Conservation (phyloP, 805 yeast species). For the Spencermartinsiella europaea region DNA sequence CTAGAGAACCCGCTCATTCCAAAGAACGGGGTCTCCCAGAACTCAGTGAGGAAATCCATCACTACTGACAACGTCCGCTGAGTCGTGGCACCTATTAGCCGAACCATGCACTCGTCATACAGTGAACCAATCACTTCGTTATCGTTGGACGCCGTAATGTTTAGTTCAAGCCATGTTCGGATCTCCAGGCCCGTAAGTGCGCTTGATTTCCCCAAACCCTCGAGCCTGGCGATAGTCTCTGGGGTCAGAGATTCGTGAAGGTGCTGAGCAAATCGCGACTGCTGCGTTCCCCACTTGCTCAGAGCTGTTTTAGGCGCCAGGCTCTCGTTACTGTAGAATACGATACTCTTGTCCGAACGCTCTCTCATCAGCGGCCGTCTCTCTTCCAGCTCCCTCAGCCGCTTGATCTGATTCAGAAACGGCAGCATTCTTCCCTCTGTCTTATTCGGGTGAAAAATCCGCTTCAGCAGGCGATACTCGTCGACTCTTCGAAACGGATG, state of each 20-base stretch:
- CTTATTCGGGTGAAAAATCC: neutral
- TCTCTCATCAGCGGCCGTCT: conserved; percentile 3
- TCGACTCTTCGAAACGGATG: conserved; percentile 4
- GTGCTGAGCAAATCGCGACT: conserved; percentile 9
- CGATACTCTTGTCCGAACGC: neutral
- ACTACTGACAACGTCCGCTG: conserved; percentile 22
- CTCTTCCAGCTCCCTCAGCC: conserved; percentile 16
- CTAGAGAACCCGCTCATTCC: conserved; percentile 23
- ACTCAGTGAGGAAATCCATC: conserved; percentile 23
- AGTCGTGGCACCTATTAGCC: conserved; percentile 20
- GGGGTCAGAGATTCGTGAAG: conserved; percentile 6
- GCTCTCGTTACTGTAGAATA: conserved; percentile 1
- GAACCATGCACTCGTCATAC: conserved; percentile 19
- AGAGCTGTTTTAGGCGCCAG: conserved; percentile 2
- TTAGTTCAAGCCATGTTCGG: conserved; percentile 19
- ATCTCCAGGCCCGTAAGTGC: conserved; percentile 21
- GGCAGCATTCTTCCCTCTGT: conserved; percentile 3
- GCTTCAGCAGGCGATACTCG: conserved; percentile 4
- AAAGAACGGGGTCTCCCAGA: conserved; percentile 20
- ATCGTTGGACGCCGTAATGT: conserved; percentile 14
- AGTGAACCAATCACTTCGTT: conserved; percentile 14
- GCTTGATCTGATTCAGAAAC: conserved; percentile 16
- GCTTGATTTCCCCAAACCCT: conserved; percentile 13
- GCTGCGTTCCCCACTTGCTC: conserved; percentile 9
- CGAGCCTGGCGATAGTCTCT: conserved; percentile 11